Base-by-base conservation (phyloP, 345 rosid species). In the Populus euphratica region DNA sequence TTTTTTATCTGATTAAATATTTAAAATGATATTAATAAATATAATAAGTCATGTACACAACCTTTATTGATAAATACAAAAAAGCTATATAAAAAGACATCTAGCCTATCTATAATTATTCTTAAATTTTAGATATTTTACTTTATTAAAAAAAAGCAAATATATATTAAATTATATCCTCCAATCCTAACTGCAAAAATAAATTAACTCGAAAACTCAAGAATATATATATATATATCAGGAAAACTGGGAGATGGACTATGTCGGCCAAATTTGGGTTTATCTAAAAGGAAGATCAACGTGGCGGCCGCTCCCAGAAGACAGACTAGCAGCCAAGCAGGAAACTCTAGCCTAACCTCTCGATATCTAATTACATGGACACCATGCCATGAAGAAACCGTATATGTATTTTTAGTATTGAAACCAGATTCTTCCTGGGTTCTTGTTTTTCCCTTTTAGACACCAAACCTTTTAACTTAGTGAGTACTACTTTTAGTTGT, bases 201-300 rank as follows among this genome's bases (percentile, higher is more conserved):
- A 11, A 43, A 43, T 43, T 43, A 43, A 11, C 47, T 43, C 2
- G 11, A 43, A 43, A 43, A 43, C 47, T 43, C 47, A 2, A 11
- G 2, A 11, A 44, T 44, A 9, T 10, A 11, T 38, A 17, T n/a
- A 56, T 56, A 56, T 56, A 25, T n/a, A n/a, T 41, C 44, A 18
- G 25, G 25, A 31, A 11, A 35, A 23, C 3, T 14, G 21, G 39
- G 66, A 68, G 25, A 64, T 29, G 31, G 90, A 79, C 68, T 76
- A 47, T 88, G 92, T 91, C 92, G 94, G 91, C 89, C 86, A 81
- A 78, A 63, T 73, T 83, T 86, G 87, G 83, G 75, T 78, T 87
- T 83, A 80, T 85, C 85, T 80, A 79, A 25, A 80, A 71, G 83
- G 76, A 72, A 76, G 69, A 82, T 76, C 85, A 89, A 91, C 90